Conservation (phyloP, 208 protist species). For the Spongospora subterranea region DNA sequence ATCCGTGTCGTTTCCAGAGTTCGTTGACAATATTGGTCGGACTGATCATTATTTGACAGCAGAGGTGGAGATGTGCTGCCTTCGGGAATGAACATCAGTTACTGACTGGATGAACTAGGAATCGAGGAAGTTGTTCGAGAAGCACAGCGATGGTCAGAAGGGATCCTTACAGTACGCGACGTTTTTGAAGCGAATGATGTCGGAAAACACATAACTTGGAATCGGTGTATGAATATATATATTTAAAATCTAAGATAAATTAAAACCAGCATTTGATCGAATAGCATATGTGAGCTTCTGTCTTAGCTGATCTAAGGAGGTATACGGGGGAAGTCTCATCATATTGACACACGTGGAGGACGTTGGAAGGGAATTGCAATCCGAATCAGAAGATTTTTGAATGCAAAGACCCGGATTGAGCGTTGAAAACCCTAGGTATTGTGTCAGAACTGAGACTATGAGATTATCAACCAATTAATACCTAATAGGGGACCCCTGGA, state of each 20-base stretch:
- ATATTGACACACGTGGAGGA: constrained; percentile 53
- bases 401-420: not conserved
- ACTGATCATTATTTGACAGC: not conserved
- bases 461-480: constrained; percentile 5
- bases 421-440: constrained; percentile 30
- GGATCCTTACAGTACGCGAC: not conserved
- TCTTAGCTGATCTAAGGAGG: not conserved
- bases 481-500: not conserved
- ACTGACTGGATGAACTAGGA: not conserved
- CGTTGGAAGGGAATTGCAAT: not conserved
- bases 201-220: too few species aligned
- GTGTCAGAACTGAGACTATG: not conserved
- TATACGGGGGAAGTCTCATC: constrained; percentile 1
- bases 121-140: constrained; percentile 13
- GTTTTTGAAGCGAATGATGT: not conserved
- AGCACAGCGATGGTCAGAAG: not conserved
- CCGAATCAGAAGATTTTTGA: constrained; percentile 2
- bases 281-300: constrained; percentile 32
- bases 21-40: not conserved
- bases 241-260: constrained; percentile 22
- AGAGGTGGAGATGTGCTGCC: not conserved
- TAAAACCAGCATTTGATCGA: constrained; percentile 39
- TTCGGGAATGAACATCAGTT: not conserved
- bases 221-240: not conserved
- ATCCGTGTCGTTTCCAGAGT: constrained; percentile 3